Evolutionary conservation across 495 filamentous ascomycete genomes (phyloP), one percentile per base, ranked within the genome.

Genomic region (Rhypophila decipiens): DNA sequence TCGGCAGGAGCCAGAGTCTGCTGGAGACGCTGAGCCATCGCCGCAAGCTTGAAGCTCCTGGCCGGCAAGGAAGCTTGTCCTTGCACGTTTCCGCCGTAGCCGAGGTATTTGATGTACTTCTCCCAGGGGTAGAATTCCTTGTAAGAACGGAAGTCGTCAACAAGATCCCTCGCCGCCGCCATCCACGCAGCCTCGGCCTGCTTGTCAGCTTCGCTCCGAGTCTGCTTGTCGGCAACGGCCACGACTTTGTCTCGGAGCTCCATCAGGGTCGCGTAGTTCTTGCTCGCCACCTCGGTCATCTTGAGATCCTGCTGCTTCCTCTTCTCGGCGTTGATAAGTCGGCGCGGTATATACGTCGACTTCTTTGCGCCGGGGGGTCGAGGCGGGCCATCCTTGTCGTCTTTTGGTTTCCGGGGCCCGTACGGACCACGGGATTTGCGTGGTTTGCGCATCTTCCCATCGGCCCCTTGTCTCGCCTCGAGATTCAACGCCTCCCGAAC

Each of bases 101-200:
- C 83, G 48, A 84, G 64, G 50, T 90, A 89, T 39, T 73, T 71
- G 42, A 84, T 72, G 50, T 82, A 82, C 50, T 83, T 85, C 24
- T 86, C 80, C 61, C 79, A 75, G 0, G 85, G 79, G 66, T 90
- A 96, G 59, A 96, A 90, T 5, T 77, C 71, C 49, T 82, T 84
- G 46, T 83, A 85, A 10, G 79, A 76, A 31, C 83, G 75, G 61
- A 96, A 97, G 46, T 90, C 87, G 52, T 90, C 78, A 15, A 90
- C 73, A 17, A 96, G 71, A 42, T 79, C 75, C 57, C 80, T 78
- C 0, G 88, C 87, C 24, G 83, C 83, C 51, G 82, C 73, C 61
- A 94, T 80, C 83, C 87, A 95, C 23, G 79, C 74, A 17, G 72
- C 64, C 13, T 67, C 74, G 12, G 81, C 78, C 39, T 75, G 65